Evolutionary conservation across 2,329 filamentous ascomycete species (phyloP), one percentile per base, ranked within the genome.

Genomic region (Beauveria asiatica): DNA sequence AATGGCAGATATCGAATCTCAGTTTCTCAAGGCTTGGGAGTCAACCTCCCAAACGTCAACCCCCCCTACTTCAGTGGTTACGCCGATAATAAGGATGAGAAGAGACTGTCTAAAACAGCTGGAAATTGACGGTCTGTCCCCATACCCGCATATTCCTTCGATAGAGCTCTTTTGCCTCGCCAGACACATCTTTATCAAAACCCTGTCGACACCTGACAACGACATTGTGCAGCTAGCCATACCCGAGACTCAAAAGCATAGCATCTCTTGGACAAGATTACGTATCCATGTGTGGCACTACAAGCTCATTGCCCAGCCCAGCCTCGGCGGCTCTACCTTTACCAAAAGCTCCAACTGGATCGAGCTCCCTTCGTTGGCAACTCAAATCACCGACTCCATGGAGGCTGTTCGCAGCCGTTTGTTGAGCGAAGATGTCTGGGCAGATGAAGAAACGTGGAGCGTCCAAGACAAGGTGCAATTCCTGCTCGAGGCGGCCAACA

Each of bases 91-190:
- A 48, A 69, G 71, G 0, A 67, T 86, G 17, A 78, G 82, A 59
- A 78, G 79, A 63, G 73, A 79, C 19, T 84, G 92, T 56, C 76
- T 96, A n/a, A 74, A 75, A 2, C 83, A 83, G 17, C 79, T 97
- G 9, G 84, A 87, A 25, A 80, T 91, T 0, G 94, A 99, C 71
- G 94, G 94, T 11, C 87, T 95, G 50, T 87, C 89, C 0, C 88
- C 89, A 0, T 99, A 97, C 73, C 84, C 87, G 52, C 81, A 96
- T 61, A 92, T 92, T 21, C 91, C 92, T 0, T 83, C 89, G 64
- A 80, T 96, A 16, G 91, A 97, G 70, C 80, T 97, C 1, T 89
- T 97, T 63, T 87, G 85, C 64, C 77, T 97, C 7, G 90, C 92
- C 3, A 74, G 77, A 27, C 76, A 76, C 64, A 70, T 83, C 30